Conservation (phyloP, 495 filamentous ascomycete genomes). For the Aspergillus ostianus region DNA sequence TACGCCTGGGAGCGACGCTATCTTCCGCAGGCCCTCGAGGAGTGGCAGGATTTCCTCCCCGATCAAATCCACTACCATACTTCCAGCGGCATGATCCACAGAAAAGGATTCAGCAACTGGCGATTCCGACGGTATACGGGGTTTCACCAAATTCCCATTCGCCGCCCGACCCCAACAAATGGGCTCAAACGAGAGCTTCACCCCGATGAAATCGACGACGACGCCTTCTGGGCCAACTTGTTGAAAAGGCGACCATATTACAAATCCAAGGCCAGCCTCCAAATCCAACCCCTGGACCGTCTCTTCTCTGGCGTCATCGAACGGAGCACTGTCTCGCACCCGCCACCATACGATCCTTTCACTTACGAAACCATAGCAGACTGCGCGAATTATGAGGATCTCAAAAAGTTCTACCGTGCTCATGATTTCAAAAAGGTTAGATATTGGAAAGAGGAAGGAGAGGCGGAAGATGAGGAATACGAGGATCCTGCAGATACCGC, state of each 20-base stretch:
- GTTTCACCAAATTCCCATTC: slow-evolving; percentile 19
- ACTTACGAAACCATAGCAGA: neutral
- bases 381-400: neutral
- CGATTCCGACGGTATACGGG: slow-evolving; percentile 3
- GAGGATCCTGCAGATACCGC: neutral
- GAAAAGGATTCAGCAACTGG: slow-evolving; percentile 18
- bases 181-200: slow-evolving; percentile 8
- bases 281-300: slow-evolving; percentile 16
- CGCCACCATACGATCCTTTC: neutral
- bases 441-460: neutral
- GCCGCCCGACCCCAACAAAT: slow-evolving; percentile 15
- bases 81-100: slow-evolving; percentile 23
- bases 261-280: too few relatives aligned
- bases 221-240: slow-evolving; percentile 19
- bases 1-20: slow-evolving; percentile 28
- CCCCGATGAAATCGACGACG: slow-evolving; percentile 19
- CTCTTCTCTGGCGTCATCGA: slow-evolving; percentile 14
- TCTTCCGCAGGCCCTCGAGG: slow-evolving; percentile 44
- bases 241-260: slow-evolving; percentile 3
- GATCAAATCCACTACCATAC: slow-evolving; percentile 31
- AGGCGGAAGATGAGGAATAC: neutral
- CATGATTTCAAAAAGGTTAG: neutral
- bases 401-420: neutral
- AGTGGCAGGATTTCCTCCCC: slow-evolving; percentile 51
- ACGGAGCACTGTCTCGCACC: neutral